Percentiles rank a stretch among this genome's conserved stretches.
Evolutionary conservation across 331 rosid species (phyloP).

Genomic region (Dryas integrifolia): DNA sequence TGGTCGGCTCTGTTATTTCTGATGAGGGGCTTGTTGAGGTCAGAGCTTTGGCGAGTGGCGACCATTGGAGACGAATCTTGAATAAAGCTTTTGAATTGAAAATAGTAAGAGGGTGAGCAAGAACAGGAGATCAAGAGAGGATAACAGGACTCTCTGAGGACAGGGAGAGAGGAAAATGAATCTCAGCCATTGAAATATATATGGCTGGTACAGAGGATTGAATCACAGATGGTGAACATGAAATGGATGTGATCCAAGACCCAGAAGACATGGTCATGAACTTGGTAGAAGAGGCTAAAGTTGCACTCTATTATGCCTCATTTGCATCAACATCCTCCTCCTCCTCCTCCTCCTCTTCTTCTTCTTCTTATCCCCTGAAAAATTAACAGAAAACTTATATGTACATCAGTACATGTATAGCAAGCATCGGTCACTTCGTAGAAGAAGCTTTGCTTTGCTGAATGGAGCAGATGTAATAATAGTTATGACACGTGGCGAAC

Average conservation of each 20-base stretch:
- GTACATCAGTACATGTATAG: neutral
- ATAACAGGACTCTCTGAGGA: conserved; percentile 69
- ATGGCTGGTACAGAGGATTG: conserved; percentile 35
- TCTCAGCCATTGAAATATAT: conserved; percentile 54
- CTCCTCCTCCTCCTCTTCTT: neutral
- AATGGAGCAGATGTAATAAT: no score
- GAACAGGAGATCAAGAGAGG: conserved; percentile 51
- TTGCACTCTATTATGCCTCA: conserved; percentile 2
- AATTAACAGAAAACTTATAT: neutral
- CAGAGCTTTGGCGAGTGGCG: conserved; percentile 2
- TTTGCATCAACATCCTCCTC: neutral
- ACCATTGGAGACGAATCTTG: conserved; percentile 41
- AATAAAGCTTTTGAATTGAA: conserved; percentile 48
- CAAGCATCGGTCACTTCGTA: no score
- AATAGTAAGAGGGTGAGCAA: conserved; percentile 47
- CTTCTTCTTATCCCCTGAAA: conserved; percentile 23
- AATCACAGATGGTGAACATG: conserved; percentile 52
- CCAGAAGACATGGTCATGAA: conserved; percentile 30
- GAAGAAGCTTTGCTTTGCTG: no score
- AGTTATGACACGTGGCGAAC: no score
- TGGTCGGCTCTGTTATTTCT: conserved; percentile 18
- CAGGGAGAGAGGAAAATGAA: conserved; percentile 84
- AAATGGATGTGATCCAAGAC: conserved; percentile 57
- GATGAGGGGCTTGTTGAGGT: conserved; percentile 54
- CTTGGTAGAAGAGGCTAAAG: neutral